These are phyloP conservation scores for Trametes villosa DNA, from an alignment of 768 basidiomycete species.

Conservation along the genomic window DNA sequence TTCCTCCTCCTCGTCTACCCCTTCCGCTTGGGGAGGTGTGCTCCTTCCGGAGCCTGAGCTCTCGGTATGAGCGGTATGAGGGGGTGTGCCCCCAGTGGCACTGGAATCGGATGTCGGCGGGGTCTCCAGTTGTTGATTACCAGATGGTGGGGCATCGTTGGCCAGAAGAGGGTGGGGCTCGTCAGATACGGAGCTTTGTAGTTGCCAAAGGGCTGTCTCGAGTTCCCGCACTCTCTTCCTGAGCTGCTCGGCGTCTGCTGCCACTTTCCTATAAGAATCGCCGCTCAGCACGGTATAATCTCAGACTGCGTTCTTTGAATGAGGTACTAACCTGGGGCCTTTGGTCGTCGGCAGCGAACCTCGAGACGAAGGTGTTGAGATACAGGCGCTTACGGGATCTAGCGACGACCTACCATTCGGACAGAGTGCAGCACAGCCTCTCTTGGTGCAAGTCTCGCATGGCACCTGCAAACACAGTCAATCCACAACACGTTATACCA, in stretches of 20 bases:
- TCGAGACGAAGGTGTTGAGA: constrained; percentile 27
- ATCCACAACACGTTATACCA: not conserved
- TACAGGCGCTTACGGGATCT: not conserved
- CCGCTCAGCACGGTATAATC: not conserved
- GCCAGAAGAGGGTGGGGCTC: constrained; percentile 54
- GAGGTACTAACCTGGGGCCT: constrained; percentile 52
- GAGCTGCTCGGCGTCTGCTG: constrained; percentile 73
- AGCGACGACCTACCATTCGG: constrained; percentile 56
- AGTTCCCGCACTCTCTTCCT: constrained; percentile 69
- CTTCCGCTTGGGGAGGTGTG: not conserved
- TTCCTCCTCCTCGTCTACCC: not conserved
- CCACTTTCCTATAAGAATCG: constrained; percentile 42
- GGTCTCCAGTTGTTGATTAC: too few relatives aligned
- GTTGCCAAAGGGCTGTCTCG: constrained; percentile 56
- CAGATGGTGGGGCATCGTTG: constrained; percentile 13
- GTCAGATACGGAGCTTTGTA: constrained; percentile 53
- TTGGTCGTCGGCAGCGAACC: constrained; percentile 63
- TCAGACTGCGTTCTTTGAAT: not conserved
- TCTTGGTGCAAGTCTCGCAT: constrained; percentile 76
- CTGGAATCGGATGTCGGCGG: too few relatives aligned
- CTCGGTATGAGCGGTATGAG: too few relatives aligned
- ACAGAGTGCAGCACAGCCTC: constrained; percentile 79
- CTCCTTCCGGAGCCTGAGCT: too few relatives aligned
- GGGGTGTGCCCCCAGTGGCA: too few relatives aligned
- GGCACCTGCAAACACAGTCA: constrained; percentile 53